These are phyloP conservation scores for Coemansia sp. DNA, from an alignment of 192 early-diverging fungal species.

Conservation along the genomic window DNA sequence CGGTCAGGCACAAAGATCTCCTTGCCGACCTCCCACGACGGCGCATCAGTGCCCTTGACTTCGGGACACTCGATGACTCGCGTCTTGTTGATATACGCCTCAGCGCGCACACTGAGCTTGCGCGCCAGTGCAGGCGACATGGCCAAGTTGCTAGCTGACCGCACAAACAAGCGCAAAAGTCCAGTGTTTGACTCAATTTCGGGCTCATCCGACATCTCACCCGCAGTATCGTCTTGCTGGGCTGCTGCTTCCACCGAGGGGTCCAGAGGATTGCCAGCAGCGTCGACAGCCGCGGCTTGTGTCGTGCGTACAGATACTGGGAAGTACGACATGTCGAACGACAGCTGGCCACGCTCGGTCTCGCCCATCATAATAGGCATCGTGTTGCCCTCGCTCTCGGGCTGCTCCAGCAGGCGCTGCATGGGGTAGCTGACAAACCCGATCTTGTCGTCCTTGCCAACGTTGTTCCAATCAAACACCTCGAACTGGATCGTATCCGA, in stretches of 20 bases:
- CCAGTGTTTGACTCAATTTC: slow-evolving; percentile 66
- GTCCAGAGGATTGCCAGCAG: slow-evolving; percentile 44
- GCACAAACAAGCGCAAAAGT: slow-evolving; percentile 67
- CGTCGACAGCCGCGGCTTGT: slow-evolving; percentile 42
- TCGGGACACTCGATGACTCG: slow-evolving; percentile 60
- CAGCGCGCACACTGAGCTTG: slow-evolving; percentile 58
- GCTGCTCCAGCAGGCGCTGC: slow-evolving; percentile 55
- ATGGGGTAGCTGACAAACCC: slow-evolving; percentile 54
- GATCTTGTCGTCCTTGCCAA: slow-evolving; percentile 70
- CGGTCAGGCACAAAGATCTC: slow-evolving; percentile 76
- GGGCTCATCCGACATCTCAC: slow-evolving; percentile 53
- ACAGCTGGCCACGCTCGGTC: slow-evolving; percentile 48
- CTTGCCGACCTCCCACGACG: slow-evolving; percentile 74
- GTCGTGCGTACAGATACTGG: slow-evolving; percentile 46
- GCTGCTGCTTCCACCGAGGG: slow-evolving; percentile 21
- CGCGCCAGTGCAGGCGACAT: slow-evolving; percentile 43
- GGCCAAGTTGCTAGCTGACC: slow-evolving; percentile 69
- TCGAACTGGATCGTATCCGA: slow-evolving; percentile 77
- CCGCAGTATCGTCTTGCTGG: slow-evolving; percentile 26
- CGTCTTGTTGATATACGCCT: slow-evolving; percentile 63
- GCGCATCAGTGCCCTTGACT: slow-evolving; percentile 74
- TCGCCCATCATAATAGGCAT: slow-evolving; percentile 54
- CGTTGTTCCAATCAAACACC: slow-evolving; percentile 78
- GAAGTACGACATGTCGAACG: slow-evolving; percentile 53
- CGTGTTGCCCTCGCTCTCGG: slow-evolving; percentile 50